Evolutionary conservation across 495 filamentous ascomycete species (phyloP).

Genomic region (Glarea lozoyensis): DNA sequence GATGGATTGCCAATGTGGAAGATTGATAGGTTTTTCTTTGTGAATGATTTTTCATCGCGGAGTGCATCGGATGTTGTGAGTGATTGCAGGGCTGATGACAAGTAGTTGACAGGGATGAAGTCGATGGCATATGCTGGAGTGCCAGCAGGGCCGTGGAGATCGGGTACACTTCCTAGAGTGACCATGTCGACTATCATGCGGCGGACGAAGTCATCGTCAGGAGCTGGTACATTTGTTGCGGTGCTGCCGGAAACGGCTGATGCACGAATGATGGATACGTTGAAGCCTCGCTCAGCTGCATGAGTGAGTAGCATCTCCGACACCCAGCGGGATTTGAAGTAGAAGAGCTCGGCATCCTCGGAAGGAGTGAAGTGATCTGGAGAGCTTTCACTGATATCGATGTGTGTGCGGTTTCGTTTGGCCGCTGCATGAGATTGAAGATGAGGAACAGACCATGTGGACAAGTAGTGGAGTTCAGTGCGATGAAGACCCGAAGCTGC

Average conservation of each 20-base stretch:
- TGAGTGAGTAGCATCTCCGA: constrained; percentile 13
- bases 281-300: constrained; percentile 19
- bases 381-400: not conserved
- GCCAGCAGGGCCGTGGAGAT: not conserved
- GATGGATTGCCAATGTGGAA: constrained; percentile 1
- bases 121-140: constrained; percentile 6
- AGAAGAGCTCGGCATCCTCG: constrained; percentile 9
- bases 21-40: not conserved
- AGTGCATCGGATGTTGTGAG: not conserved
- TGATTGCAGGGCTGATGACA: too few relatives aligned
- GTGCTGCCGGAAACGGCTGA: constrained; percentile 5
- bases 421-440: constrained; percentile 18
- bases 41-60: too few relatives aligned
- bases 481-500: constrained; percentile 5
- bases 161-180: constrained; percentile 2
- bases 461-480: constrained; percentile 18
- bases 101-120: constrained; percentile 14
- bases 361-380: constrained; percentile 7
- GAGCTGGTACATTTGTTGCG: constrained; percentile 5
- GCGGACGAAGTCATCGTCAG: constrained; percentile 14
- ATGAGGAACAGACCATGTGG: constrained; percentile 24
- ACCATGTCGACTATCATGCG: constrained; percentile 4
- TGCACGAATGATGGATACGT: constrained; percentile 19
- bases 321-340: constrained; percentile 22
- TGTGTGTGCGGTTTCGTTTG: not conserved